These are phyloP conservation scores for Rhizopogon roseolus DNA, from an alignment of 768 basidiomycete genomes.

Conservation along the genomic window DNA sequence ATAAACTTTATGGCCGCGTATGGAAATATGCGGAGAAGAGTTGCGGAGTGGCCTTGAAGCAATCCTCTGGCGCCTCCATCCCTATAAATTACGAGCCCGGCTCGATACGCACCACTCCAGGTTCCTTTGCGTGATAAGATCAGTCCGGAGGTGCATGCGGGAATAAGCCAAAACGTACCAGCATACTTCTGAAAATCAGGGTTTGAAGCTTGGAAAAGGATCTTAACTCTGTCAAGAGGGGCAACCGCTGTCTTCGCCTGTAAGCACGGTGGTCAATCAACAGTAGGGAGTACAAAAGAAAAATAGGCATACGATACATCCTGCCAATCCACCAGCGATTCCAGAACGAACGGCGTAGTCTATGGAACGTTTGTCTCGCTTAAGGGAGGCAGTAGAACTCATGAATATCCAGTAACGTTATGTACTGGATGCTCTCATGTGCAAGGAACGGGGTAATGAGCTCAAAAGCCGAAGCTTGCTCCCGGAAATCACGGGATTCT, in stretches of 20 bases:
- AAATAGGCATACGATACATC: conserved; percentile 71
- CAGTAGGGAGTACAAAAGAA: conserved; percentile 3
- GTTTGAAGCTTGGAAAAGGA: conserved; percentile 96
- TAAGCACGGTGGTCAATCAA: conserved; percentile 1
- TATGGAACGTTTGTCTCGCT: conserved; percentile 50
- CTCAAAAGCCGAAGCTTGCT: background rate
- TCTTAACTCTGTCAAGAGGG: conserved; percentile 96
- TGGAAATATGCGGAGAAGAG: conserved; percentile 90
- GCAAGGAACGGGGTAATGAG: background rate
- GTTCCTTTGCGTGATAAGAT: conserved; percentile 48
- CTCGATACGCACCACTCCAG: conserved; percentile 80
- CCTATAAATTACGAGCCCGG: conserved; percentile 66
- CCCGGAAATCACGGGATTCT: background rate
- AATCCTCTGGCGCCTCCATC: conserved; percentile 72
- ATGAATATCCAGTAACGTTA: conserved; percentile 16
- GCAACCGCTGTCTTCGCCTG: conserved; percentile 95
- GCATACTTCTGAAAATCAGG: conserved; percentile 92
- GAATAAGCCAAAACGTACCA: conserved; percentile 45
- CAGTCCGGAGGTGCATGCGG: conserved; percentile 20
- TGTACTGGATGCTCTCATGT: conserved; percentile 4
- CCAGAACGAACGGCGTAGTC: conserved; percentile 74
- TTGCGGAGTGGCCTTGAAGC: conserved; percentile 95
- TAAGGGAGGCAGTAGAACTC: conserved; percentile 30
- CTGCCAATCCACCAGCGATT: conserved; percentile 89
- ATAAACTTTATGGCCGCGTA: conserved; percentile 98